Base-by-base conservation (phyloP, 164 flowering plant species). In the Umbilicus rupestris region DNA sequence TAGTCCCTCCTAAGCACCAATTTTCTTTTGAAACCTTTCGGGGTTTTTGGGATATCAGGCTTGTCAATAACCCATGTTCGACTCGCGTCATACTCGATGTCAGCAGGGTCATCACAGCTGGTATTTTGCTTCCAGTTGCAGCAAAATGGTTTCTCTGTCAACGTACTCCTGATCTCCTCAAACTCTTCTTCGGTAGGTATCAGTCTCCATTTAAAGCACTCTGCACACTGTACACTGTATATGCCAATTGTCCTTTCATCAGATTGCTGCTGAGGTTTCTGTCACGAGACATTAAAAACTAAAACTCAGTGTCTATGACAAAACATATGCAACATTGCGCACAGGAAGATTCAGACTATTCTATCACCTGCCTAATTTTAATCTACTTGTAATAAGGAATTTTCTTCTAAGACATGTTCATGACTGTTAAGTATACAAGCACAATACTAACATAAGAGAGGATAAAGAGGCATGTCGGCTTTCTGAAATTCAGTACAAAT, bases 171-270 rank as follows among this genome's bases (percentile, higher is more conserved):
- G 63, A 92, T 82, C 7, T 75, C 84, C 71, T 92, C 98, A 62
- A 73, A 92, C 73, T 87, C 92, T 73, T 85, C 91, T 72, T 76
- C 64, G 5, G 90, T 71, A 5, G 79, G 77, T 58, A 92, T 73
- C 62, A 75, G 31, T 80, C 96, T 87, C 96, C 96, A 89, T 71
- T 89, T 92, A 30, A 69, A 72, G 81, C 98, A 90, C 59, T 84
- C 70, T 26, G 60, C 79, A 71, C 98, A 92, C 60, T 92, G 95
- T 28, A 70, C 87, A 41, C 87, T 89, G 75, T 72, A 89, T 19
- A 67, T 14, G 64, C 78, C 78, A 47, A 78, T 55, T 0, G 77
- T 69, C 31, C 59, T 24, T 52, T 52, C 59, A 7, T 73, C 20
- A 37, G 11, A 2, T 5, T 28, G 20, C 15, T 16, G 2, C n/a